Evolutionary conservation across 768 basidiomycete species (phyloP).

Genomic region (Hortiboletus campestris): DNA sequence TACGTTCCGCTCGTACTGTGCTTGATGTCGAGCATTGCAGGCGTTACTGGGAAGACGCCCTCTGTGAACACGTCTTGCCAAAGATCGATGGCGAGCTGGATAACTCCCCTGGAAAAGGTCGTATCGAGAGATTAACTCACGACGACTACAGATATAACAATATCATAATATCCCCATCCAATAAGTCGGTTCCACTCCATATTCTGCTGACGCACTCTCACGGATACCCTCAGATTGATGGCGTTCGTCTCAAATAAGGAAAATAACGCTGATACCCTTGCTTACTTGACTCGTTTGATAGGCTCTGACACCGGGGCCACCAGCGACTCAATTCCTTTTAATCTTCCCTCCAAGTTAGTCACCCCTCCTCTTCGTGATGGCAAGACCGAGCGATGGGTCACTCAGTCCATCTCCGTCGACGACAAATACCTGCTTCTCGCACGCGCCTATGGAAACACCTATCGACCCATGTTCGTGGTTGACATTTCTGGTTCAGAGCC

Average conservation of each 20-base stretch:
- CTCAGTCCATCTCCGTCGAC: conserved; percentile 36
- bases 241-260: conserved; percentile 42
- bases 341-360: conserved; percentile 33
- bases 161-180: conserved; percentile 33
- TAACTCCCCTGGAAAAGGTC: conserved; percentile 39
- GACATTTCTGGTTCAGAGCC: conserved; percentile 31
- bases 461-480: conserved; percentile 33
- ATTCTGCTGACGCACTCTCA: conserved; percentile 1
- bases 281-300: conserved; percentile 33
- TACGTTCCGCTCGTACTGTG: neutral
- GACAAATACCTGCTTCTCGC: conserved; percentile 37
- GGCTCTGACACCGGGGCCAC: conserved; percentile 33
- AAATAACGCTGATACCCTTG: conserved; percentile 37
- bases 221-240: conserved; percentile 30
- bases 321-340: conserved; percentile 28
- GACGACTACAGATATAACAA: conserved; percentile 34
- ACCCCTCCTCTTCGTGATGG: conserved; percentile 32
- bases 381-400: conserved; percentile 33
- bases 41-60: conserved; percentile 43
- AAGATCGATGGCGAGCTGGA: conserved; percentile 38
- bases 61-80: conserved; percentile 27
- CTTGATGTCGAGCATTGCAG: conserved; percentile 13
- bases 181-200: conserved; percentile 28
- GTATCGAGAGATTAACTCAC: conserved; percentile 43
- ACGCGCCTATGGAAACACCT: conserved; percentile 27